Conservation (phyloP, 257 asterid species). For the Oldenlandia corymbosa region DNA sequence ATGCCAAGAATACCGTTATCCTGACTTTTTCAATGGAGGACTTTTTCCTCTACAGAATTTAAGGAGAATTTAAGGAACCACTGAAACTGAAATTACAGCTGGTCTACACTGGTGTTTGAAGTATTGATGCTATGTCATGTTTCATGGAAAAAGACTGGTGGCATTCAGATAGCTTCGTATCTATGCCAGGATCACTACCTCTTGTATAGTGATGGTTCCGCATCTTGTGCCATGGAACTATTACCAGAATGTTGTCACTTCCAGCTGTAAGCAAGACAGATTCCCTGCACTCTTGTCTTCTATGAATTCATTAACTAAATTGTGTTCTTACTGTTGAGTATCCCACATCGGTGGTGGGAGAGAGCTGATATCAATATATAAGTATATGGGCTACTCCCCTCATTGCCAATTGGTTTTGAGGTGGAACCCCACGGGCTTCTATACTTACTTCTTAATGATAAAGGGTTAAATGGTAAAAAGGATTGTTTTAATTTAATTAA, state of each 20-base stretch:
- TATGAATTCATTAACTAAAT: background rate
- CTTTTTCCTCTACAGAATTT: constrained; percentile 41
- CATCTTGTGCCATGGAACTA: constrained; percentile 92
- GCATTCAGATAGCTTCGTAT: constrained; percentile 77
- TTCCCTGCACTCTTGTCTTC: constrained; percentile 11
- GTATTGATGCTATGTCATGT: constrained; percentile 88
- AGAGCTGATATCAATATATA: too few species aligned
- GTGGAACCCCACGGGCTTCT: too few species aligned
- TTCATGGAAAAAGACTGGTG: constrained; percentile 98
- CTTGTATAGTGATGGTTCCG: constrained; percentile 55
- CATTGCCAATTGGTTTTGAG: too few species aligned
- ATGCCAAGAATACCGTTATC: constrained; percentile 10
- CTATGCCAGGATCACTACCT: constrained; percentile 78
- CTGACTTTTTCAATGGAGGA: background rate
- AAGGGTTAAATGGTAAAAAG: background rate
- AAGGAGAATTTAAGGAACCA: constrained; percentile 92
- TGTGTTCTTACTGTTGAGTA: too few species aligned
- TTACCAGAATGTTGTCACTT: constrained; percentile 96
- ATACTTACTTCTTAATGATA: too few species aligned
- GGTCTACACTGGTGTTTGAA: constrained; percentile 95
- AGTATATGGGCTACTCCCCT: too few species aligned
- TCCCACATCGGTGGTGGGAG: too few species aligned
- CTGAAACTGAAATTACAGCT: constrained; percentile 76
- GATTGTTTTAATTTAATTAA: background rate
- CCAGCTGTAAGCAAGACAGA: constrained; percentile 74